Evolutionary conservation across 805 yeast genomes (phyloP).

Genomic region (Lipomyces spencermartinsiae): DNA sequence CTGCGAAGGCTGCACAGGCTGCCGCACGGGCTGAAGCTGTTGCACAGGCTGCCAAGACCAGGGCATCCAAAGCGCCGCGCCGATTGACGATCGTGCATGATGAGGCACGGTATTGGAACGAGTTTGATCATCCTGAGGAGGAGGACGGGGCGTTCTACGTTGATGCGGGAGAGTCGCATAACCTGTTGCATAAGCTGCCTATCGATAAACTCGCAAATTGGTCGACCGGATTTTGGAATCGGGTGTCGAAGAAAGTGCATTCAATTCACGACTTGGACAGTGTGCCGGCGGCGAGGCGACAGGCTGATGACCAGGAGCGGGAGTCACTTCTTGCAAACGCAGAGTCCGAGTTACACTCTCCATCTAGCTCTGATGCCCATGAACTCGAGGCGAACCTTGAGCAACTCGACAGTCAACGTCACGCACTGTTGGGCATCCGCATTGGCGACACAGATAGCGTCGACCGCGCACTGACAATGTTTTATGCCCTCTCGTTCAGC

Average conservation of each 20-base stretch:
- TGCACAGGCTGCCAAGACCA: conserved; percentile 18
- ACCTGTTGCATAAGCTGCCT: conserved; percentile 43
- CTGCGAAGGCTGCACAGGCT: conserved; percentile 1
- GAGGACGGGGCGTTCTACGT: conserved; percentile 46
- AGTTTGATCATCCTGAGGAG: conserved; percentile 67
- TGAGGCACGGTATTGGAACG: conserved; percentile 64
- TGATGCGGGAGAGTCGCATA: conserved; percentile 42
- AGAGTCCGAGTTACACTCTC: conserved; percentile 11
- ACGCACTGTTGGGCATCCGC: conserved; percentile 10
- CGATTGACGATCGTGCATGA: conserved; percentile 17
- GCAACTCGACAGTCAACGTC: neutral
- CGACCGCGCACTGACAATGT: conserved; percentile 36
- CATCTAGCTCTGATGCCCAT: neutral
- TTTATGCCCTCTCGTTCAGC: conserved; percentile 32
- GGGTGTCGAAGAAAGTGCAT: conserved; percentile 26
- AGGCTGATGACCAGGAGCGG: conserved; percentile 29
- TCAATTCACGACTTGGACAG: conserved; percentile 17
- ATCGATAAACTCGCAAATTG: conserved; percentile 34
- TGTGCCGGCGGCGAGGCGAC: conserved; percentile 28
- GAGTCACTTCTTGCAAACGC: conserved; percentile 46
- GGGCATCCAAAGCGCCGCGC: conserved; percentile 10
- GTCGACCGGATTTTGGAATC: conserved; percentile 37
- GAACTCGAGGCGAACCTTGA: conserved; percentile 12
- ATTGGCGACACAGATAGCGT: conserved; percentile 15
- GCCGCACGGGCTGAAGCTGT: conserved; percentile 17